A percentile compares a stretch with the other conserved stretches of the same genome.
phyloP scores from a whole-genome alignment of 2,329 filamentous ascomycete genomes.

The Neofusicoccum cordaticola region DNA sequence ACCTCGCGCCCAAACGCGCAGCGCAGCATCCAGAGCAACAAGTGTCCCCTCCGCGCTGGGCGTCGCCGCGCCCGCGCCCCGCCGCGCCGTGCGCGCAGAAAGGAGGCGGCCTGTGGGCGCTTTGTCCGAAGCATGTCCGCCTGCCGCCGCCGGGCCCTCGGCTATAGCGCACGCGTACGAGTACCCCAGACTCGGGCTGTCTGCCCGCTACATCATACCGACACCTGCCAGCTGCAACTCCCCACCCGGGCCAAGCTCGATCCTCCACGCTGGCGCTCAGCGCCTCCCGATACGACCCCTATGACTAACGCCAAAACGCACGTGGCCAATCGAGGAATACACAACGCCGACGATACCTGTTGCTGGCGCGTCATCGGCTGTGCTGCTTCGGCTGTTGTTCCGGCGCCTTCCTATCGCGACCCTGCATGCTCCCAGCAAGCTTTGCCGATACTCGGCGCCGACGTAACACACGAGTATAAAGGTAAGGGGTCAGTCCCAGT shows the following conservation, averaged over 20 bases:
- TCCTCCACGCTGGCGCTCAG: too few species aligned
- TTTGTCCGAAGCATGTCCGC: conserved; percentile 9
- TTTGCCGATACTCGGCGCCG: too few species aligned
- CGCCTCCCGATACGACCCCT: background rate
- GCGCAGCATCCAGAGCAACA: background rate
- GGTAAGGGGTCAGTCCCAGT: too few species aligned
- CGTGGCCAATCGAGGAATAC: background rate
- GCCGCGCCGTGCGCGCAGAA: background rate
- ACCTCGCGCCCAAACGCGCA: conserved; percentile 1
- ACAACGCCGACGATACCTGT: too few species aligned
- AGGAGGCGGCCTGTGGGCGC: background rate
- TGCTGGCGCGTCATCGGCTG: background rate
- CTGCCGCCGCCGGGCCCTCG: background rate
- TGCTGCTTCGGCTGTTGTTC: background rate
- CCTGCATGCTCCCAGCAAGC: background rate
- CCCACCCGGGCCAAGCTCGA: background rate
- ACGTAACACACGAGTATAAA: too few species aligned
- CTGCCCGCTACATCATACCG: conserved; percentile 4
- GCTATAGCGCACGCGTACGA: background rate
- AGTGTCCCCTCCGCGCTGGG: background rate
- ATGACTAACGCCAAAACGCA: background rate
- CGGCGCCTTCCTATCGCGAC: background rate
- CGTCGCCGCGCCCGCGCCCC: conserved; percentile 5
- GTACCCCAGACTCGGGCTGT: background rate
- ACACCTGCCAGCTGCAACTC: background rate